A percentile compares a stretch with the other conserved stretches of the same genome.
Evolutionary conservation across 192 early-diverging fungal species (phyloP).

Genomic region (Rhizophagus sp.): DNA sequence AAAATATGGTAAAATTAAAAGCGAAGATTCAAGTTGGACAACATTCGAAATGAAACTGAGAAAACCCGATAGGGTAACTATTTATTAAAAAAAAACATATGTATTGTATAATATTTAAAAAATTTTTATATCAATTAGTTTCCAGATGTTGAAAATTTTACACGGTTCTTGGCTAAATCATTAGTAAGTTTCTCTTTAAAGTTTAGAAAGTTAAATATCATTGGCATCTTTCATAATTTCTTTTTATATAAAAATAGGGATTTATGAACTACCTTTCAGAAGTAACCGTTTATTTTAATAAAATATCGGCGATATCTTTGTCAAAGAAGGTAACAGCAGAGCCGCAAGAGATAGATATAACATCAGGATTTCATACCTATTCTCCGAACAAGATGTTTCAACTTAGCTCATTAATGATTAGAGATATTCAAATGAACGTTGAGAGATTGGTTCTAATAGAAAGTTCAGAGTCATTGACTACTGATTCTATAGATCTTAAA

Average conservation of each 20-base stretch:
- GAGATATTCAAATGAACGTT: conserved; percentile 54
- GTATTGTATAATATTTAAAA: conserved; percentile 14
- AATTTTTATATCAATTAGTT: conserved; percentile 23
- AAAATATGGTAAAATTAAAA: conserved; percentile 54
- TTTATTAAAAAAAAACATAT: neutral
- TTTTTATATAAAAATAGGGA: conserved; percentile 55
- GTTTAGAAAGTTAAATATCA: neutral
- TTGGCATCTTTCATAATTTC: neutral
- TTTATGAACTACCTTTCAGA: conserved; percentile 72
- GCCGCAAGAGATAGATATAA: conserved; percentile 53
- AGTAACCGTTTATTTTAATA: conserved; percentile 67
- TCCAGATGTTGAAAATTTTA: conserved; percentile 63
- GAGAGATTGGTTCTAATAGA: conserved; percentile 31
- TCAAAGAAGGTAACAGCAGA: conserved; percentile 64
- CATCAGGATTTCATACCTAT: conserved; percentile 43
- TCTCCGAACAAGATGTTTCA: conserved; percentile 77
- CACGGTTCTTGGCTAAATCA: conserved; percentile 61
- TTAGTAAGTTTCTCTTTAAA: conserved; percentile 34
- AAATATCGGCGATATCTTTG: conserved; percentile 56
- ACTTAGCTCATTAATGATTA: conserved; percentile 59
- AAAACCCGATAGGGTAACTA: conserved; percentile 65
- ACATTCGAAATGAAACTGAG: conserved; percentile 75
- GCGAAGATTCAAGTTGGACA: conserved; percentile 61
- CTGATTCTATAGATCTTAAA: conserved; percentile 64
- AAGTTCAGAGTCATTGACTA: neutral